Evolutionary conservation across 2,329 filamentous ascomycete genomes (phyloP), one percentile per base, ranked within the genome.

Genomic region (Pyrenophora seminiperda): DNA sequence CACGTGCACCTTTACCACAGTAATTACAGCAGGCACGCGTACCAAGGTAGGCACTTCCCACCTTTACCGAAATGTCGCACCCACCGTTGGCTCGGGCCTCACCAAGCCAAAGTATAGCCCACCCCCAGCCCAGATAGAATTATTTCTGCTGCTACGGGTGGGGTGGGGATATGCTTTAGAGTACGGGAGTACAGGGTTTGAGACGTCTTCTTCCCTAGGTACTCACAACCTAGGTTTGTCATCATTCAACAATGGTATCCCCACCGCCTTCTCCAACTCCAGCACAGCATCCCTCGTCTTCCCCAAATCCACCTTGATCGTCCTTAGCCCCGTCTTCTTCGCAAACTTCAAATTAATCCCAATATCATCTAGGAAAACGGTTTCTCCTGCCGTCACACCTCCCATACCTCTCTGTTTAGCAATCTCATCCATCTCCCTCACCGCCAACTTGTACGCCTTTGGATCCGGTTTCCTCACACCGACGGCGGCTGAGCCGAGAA

Each of bases 291-390:
- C 86, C 68, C 83, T 88, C 1, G 89, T 84, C 70, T 81, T 84
- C 1, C 92, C 92, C 20, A 97, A 75, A 7, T 83, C 78, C 1
- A 97, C 94, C 74, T 93, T 96, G 58, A 97, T 82, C 0, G 93
- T 97, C 47, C 81, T 75, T 71, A 97, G 87, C 0, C 93, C 93
- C 17, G 85, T 77, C 40, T 80, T 81, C 73, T 81, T 89, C 1
- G 86, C 94, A 36, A 82, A 87, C 77, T 92, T 94, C 50, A 97
- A 73, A 70, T 99, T 99, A 73, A 92, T 86, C 1, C 94, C 94
- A 70, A 99, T 96, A 64, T 97, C 92, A 70, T 97, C 94, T 41
- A 97, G 75, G 70, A 99, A 99, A 4, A 96, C 75, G 36, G 97
- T 78, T 47, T 97, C 90, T 0, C 76, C 76, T 0, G 87, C 76